Evolutionary conservation across 257 asterid genomes (phyloP), one percentile per base, ranked within the genome.

Genomic region (Fraxinus quadrangulata): DNA sequence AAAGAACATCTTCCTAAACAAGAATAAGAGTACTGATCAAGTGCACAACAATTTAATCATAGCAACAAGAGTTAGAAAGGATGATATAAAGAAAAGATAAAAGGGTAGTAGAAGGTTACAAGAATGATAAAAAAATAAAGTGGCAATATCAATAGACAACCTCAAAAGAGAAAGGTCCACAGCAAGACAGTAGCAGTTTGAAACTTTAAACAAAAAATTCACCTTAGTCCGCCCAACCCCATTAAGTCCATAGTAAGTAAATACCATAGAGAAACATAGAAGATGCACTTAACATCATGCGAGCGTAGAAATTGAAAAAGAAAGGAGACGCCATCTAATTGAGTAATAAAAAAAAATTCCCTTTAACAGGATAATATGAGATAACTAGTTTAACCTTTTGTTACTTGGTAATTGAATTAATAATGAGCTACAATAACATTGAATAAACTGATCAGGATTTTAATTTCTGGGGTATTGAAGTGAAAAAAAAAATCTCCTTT

Each of bases 1-100:
- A 76, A 85, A 96, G 98, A 81, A 96, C 91, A 92, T 96, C 99
- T 84, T 96, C 98, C 97, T 94, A 75, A 90, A 82, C 16, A 42
- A 42, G 54, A 71, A 81, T 79, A 83, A 74, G 72, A 82, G 81
- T 36, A 75, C 56, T 45, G 81, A 65, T 42, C 16, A 67, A 71
- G 11, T 45, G 49, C 63, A 77, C 40, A 82, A 77, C 75, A 74
- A 28, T 72, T 70, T 45, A 28, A 70, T 49, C n/a, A 75, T 61
- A 66, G 33, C 33, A 23, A 12, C 59, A 61, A 42, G 74, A 39
- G 42, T 54, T 13, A 71, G 30, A 39, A 67, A 34, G 71, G 33
- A 70, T 73, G 72, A 59, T 37, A 47, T 17, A 51, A 28, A 74
- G 17, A 37, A 73, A 34, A 82, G 67, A 71, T 45, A 65, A 37